Percentiles rank a stretch among this genome's conserved stretches.
Conservation (phyloP, 306 rosid genomes). For the Fragaria iinumae region DNA sequence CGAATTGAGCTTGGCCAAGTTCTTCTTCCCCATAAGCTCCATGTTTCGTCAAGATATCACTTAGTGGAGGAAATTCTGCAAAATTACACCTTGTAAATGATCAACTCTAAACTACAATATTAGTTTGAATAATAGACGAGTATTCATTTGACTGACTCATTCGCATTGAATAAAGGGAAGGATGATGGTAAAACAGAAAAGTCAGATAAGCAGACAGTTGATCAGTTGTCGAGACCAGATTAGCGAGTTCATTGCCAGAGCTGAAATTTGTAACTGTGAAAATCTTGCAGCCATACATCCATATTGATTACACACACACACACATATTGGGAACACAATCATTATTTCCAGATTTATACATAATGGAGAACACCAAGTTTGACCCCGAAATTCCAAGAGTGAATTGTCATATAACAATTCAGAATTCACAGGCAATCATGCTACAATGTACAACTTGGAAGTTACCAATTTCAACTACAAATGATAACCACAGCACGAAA, state of each 20-base stretch:
- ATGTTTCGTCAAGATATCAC: slow-evolving; percentile 66
- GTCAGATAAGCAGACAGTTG: neutral
- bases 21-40: slow-evolving; percentile 67
- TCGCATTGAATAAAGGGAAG: neutral
- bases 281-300: neutral
- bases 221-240: neutral
- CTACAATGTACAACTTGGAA: neutral
- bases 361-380: neutral
- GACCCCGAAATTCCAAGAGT: neutral
- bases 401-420: neutral
- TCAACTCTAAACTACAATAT: slow-evolving; percentile 13
- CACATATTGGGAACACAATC: neutral
- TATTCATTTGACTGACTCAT: neutral
- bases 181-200: neutral
- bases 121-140: neutral
- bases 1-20: slow-evolving; percentile 96
- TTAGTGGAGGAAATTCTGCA: slow-evolving; percentile 71
- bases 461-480: neutral
- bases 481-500: neutral
- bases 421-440: neutral
- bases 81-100: slow-evolving; percentile 29
- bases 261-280: neutral
- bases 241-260: neutral
- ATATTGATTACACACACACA: neutral
- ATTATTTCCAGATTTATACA: neutral